phyloP scores from a whole-genome alignment of 345 rosid genomes.

The Nasturtium officinale region DNA sequence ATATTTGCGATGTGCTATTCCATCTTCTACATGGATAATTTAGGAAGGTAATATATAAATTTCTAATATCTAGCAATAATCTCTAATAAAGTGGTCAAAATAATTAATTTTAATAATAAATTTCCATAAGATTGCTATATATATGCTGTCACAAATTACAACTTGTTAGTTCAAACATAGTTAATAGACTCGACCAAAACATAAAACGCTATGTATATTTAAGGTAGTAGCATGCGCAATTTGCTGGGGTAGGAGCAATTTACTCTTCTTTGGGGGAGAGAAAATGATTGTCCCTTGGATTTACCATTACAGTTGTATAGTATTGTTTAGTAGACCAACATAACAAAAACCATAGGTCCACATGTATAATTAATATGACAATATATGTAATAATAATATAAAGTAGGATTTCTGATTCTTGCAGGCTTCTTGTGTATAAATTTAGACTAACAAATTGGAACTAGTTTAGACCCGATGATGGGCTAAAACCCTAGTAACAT shows the following conservation, averaged over 20 bases:
- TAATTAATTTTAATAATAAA: not conserved
- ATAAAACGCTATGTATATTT: not conserved
- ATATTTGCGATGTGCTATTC: constrained; percentile 7
- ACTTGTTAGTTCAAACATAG: not conserved
- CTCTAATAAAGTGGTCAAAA: not conserved
- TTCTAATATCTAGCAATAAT: not conserved
- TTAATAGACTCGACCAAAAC: not conserved
- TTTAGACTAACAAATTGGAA: constrained; percentile 38
- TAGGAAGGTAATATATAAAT: not conserved
- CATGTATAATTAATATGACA: not conserved
- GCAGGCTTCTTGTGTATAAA: constrained; percentile 27
- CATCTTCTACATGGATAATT: constrained; percentile 10
- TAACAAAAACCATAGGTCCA: constrained; percentile 24
- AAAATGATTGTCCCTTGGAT: constrained; percentile 22
- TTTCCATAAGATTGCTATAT: not conserved
- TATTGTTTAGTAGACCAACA: constrained; percentile 6
- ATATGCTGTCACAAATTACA: not conserved
- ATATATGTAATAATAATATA: not conserved
- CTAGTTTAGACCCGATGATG: constrained; percentile 27
- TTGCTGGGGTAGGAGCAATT: not conserved
- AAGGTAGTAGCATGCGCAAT: not conserved
- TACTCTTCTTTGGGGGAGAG: not conserved
- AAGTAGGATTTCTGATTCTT: constrained; percentile 19
- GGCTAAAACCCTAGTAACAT: constrained; percentile 22
- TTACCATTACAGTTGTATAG: not conserved